phyloP scores from a whole-genome alignment of 1,284 basidiomycete genomes.

The Cryptococcus neoformans region DNA sequence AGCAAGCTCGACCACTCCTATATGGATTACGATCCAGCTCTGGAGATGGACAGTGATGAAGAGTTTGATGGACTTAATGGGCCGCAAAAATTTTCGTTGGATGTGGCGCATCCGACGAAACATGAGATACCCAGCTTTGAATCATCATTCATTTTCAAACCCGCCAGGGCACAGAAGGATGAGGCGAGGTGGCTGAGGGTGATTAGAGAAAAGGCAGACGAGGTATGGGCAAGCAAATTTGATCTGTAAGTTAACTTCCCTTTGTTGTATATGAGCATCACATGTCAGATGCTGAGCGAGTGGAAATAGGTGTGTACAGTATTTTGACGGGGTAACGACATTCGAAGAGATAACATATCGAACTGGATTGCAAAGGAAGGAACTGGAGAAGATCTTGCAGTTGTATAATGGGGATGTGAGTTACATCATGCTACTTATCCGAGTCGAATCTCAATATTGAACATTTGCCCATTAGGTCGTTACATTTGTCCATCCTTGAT shows the following conservation, averaged over 20 bases:
- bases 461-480: slow-evolving; percentile 27
- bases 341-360: slow-evolving; percentile 48
- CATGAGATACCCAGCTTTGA: slow-evolving; percentile 29
- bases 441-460: background rate
- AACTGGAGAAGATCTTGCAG: slow-evolving; percentile 36
- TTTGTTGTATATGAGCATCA: background rate
- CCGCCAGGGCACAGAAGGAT: slow-evolving; percentile 42
- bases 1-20: slow-evolving; percentile 4
- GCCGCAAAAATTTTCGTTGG: slow-evolving; percentile 21
- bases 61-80: slow-evolving; percentile 17
- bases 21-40: slow-evolving; percentile 30
- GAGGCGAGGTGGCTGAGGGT: slow-evolving; percentile 44
- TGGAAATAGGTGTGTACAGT: slow-evolving; percentile 39
- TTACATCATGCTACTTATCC: background rate
- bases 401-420: slow-evolving; percentile 43
- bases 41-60: slow-evolving; percentile 40
- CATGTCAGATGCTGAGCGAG: background rate
- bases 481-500: slow-evolving; percentile 38
- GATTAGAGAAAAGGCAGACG: slow-evolving; percentile 35
- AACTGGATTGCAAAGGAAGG: slow-evolving; percentile 38
- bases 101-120: slow-evolving; percentile 24
- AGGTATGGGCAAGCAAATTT: slow-evolving; percentile 40
- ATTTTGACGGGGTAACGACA: slow-evolving; percentile 45
- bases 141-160: slow-evolving; percentile 38
- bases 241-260: slow-evolving; percentile 32